Evolutionary conservation across 2,329 filamentous ascomycete species (phyloP).

Genomic region (Aaosphaeria arxii): DNA sequence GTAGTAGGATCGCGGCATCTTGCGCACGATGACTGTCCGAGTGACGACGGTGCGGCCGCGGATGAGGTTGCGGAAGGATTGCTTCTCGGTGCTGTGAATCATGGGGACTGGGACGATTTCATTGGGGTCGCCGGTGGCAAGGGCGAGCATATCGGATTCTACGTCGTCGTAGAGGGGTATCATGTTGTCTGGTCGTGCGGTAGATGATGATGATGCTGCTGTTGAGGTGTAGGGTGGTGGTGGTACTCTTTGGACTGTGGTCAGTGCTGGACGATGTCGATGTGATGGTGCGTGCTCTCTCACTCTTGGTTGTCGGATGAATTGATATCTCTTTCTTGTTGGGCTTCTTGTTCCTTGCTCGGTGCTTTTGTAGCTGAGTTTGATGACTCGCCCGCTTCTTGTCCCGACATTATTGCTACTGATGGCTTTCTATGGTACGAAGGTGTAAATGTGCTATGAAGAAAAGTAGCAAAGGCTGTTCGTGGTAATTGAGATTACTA

Average conservation of each 20-base stretch:
- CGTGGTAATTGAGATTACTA: too few relatives aligned
- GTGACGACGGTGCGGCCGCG: constrained; percentile 11
- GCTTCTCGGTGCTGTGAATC: constrained; percentile 15
- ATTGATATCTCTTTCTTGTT: too few relatives aligned
- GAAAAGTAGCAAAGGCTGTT: too few relatives aligned
- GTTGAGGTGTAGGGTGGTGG: constrained; percentile 6
- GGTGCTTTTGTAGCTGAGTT: too few relatives aligned
- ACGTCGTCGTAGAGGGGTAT: constrained; percentile 11
- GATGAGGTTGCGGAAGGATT: constrained; percentile 11
- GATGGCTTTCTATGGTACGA: too few relatives aligned
- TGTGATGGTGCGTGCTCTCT: too few relatives aligned
- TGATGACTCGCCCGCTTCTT: too few relatives aligned
- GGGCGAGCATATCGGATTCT: constrained; percentile 6
- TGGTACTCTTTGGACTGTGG: constrained; percentile 1
- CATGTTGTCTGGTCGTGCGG: neutral
- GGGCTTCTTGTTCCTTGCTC: too few relatives aligned
- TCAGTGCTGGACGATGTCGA: neutral
- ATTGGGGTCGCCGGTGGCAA: constrained; percentile 12
- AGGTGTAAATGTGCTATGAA: too few relatives aligned
- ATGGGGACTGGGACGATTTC: constrained; percentile 19
- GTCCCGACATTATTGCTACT: too few relatives aligned
- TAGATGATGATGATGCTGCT: constrained; percentile 27
- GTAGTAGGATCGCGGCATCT: constrained; percentile 26
- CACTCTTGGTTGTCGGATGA: too few relatives aligned
- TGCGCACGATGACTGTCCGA: constrained; percentile 20